phyloP scores from a whole-genome alignment of 78 protist species.

The Isochrysis galbana region DNA sequence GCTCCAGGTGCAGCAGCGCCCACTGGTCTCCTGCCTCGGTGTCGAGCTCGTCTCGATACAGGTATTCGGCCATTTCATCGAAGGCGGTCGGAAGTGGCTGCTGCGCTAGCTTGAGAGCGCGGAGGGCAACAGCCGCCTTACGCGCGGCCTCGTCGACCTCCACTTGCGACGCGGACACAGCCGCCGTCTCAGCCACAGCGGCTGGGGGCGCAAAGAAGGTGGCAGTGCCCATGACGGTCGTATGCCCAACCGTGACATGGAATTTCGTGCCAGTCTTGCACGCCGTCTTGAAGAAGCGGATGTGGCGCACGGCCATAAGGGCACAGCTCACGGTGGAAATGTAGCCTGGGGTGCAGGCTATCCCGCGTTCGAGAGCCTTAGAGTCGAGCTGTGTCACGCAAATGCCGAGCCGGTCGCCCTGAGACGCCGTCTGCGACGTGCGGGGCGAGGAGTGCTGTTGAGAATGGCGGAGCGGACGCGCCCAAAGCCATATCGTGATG shows the following conservation, averaged over 20 bases:
- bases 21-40: not conserved
- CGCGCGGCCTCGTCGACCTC: not conserved
- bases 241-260: conserved; percentile 91
- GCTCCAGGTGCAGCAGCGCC: conserved; percentile 71
- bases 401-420: conserved; percentile 88
- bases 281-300: conserved; percentile 5
- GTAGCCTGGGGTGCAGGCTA: conserved; percentile 53
- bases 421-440: conserved; percentile 28
- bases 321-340: conserved; percentile 33
- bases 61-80: not conserved
- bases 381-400: conserved; percentile 87
- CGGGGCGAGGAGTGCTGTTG: no score
- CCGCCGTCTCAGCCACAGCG: not conserved
- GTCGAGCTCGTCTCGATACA: conserved; percentile 17
- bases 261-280: conserved; percentile 63
- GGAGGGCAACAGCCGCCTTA: not conserved
- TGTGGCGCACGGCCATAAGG: conserved; percentile 29
- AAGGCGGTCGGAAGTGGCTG: not conserved
- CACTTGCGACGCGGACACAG: not conserved
- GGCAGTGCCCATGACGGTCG: conserved; percentile 59
- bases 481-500: no score
- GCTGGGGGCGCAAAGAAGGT: not conserved
- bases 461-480: no score
- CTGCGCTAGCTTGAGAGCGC: not conserved
- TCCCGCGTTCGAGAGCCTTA: conserved; percentile 80